phyloP scores from a whole-genome alignment of 129 eudicot species.

The Flaveria bidentis region DNA sequence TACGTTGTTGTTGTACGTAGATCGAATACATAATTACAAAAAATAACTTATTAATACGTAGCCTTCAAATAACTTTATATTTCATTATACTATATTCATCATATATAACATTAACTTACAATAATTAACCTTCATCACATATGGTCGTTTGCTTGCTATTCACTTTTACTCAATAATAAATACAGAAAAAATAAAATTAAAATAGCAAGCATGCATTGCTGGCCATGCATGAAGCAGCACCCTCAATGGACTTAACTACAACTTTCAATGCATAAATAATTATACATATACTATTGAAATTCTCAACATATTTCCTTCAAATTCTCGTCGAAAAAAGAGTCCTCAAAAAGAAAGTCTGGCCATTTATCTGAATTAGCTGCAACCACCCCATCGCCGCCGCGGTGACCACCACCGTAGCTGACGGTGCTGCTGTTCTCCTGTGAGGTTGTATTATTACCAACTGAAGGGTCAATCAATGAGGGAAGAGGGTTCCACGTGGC shows the following conservation, averaged over 20 bases:
- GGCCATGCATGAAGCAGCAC: conserved; percentile 17
- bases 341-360: conserved; percentile 40
- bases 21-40: too few species aligned
- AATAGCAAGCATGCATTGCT: conserved; percentile 21
- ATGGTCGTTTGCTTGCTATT: conserved; percentile 22
- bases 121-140: conserved; percentile 19
- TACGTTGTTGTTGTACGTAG: too few species aligned
- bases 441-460: conserved; percentile 25
- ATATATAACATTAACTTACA: too few species aligned
- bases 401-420: conserved; percentile 6
- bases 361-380: conserved; percentile 17
- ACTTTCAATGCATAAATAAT: neutral
- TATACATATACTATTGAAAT: neutral
- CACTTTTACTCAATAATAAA: conserved; percentile 20
- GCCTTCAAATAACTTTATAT: too few species aligned
- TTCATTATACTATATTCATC: too few species aligned
- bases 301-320: conserved; percentile 28
- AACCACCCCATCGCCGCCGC: neutral
- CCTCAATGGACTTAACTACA: neutral
- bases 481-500: conserved; percentile 26
- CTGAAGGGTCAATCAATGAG: conserved; percentile 23
- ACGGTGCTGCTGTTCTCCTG: conserved; percentile 35
- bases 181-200: conserved; percentile 8
- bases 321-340: conserved; percentile 32
- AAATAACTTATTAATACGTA: too few species aligned